phyloP scores from a whole-genome alignment of 306 rosid species.

The Vicia sativa region DNA sequence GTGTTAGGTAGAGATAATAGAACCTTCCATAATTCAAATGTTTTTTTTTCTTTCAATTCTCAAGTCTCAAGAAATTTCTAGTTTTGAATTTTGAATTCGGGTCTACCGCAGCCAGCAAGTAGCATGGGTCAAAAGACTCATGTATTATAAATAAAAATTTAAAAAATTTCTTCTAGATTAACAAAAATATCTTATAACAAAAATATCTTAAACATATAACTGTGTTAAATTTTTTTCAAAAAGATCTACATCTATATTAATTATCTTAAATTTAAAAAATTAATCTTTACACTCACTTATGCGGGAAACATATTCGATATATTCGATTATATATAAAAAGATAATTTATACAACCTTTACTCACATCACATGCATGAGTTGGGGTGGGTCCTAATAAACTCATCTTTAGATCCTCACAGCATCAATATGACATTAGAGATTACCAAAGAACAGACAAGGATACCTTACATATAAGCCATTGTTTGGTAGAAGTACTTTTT shows the following conservation, averaged over 20 bases:
- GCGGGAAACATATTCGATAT: too few species aligned
- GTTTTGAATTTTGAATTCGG: background rate
- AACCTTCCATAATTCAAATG: conserved; percentile 46
- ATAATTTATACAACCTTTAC: conserved; percentile 40
- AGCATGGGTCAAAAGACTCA: too few species aligned
- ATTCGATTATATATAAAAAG: too few species aligned
- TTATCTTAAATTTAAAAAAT: too few species aligned
- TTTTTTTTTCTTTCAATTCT: conserved; percentile 3
- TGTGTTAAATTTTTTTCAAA: too few species aligned
- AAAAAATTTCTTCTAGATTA: too few species aligned
- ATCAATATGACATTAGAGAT: conserved; percentile 40
- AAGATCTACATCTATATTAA: too few species aligned
- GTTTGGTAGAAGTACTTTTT: conserved; percentile 45
- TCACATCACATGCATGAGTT: conserved; percentile 49
- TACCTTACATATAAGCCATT: conserved; percentile 36
- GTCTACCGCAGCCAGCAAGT: background rate
- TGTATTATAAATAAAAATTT: too few species aligned
- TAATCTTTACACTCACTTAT: too few species aligned
- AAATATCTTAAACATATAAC: too few species aligned
- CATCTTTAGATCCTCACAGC: conserved; percentile 43
- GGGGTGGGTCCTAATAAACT: conserved; percentile 40
- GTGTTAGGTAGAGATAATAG: conserved; percentile 59
- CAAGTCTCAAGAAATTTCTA: background rate
- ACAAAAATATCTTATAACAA: too few species aligned
- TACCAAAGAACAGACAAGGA: conserved; percentile 39